Conservation (phyloP, 352 stramenopile genomes). For the Phytophthora fragariae region DNA sequence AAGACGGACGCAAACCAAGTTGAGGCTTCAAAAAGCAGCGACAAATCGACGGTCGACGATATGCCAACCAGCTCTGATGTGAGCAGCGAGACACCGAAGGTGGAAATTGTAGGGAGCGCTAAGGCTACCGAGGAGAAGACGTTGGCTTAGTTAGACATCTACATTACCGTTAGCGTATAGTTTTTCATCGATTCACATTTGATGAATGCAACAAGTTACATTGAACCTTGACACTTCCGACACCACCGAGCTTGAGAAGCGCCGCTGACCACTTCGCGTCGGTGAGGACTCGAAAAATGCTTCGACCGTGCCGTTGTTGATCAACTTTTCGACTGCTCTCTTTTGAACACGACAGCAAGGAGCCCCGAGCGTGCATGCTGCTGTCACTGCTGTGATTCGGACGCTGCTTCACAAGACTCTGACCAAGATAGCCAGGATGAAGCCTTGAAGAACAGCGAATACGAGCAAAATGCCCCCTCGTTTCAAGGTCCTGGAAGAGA, state of each 20-base stretch:
- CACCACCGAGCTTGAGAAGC: slow-evolving; percentile 23
- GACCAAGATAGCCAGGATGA: not conserved
- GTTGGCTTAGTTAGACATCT: not conserved
- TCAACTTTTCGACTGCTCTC: slow-evolving; percentile 19
- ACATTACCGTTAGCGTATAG: not conserved
- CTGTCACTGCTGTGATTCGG: slow-evolving; percentile 7
- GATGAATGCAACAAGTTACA: too few relatives aligned
- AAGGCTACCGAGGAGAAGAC: not conserved
- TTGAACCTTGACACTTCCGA: too few relatives aligned
- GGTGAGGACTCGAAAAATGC: slow-evolving; percentile 12
- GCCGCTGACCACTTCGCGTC: slow-evolving; percentile 23
- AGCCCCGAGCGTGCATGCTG: slow-evolving; percentile 11
- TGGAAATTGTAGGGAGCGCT: slow-evolving; percentile 8
- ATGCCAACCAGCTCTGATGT: not conserved
- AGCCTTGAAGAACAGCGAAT: not conserved
- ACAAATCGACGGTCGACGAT: slow-evolving; percentile 9
- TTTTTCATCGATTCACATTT: not conserved
- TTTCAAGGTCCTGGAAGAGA: slow-evolving; percentile 5
- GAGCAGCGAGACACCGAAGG: slow-evolving; percentile 1
- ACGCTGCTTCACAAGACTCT: slow-evolving; percentile 9
- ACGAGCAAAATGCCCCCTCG: not conserved
- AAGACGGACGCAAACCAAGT: not conserved
- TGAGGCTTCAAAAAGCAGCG: not conserved
- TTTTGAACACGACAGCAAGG: slow-evolving; percentile 8
- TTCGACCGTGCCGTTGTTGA: slow-evolving; percentile 1